Evolutionary conservation across 768 basidiomycete species (phyloP), one percentile per base, ranked within the genome.

Genomic region (Lyophyllum semitale): DNA sequence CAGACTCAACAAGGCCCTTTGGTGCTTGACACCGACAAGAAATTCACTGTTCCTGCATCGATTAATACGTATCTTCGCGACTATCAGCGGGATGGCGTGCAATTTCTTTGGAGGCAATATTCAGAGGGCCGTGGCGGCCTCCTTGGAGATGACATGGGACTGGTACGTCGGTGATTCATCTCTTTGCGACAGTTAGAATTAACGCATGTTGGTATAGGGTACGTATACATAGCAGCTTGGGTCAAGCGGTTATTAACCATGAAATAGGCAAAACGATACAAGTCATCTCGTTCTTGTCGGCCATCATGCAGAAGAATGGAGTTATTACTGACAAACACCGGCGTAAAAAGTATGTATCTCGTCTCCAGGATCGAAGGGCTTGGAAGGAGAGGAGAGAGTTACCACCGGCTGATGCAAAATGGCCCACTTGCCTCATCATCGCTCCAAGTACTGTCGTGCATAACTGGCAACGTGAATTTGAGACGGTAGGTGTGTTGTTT

Each of bases 111-210:
- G 72, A 75, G 80, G 13, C 79, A 86, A 43, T 97, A 89, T 66
- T 70, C 76, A 26, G 74, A 87, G 59, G 80, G 78, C 0, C 75
- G 77, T 41, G 96, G 96, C 0, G 95, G 89, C 0, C 67, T 98
- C 11, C 78, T 98, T 4, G 96, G 96, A 5, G 96, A 98, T 67
- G 96, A 98, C 65, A 98, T 98, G 96, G 96, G 93, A 60, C 75
- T 88, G 58, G 85, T 87, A 63, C 62, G 72, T 66, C 18, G 5
- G 8, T 37, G 15, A 17, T 43, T 54, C 25, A n/a, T 27, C 48
- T 51, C 22, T 52, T 11, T 33, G 26, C 25, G n/a, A 18, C 3
- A 8, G 38, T n/a, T 45, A 15, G 3, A 27, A 25, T 45, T 49
- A 9, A 33, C 23, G 37, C 32, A 13, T 8, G 13, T 43, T 18